Base-by-base conservation (phyloP, 495 filamentous ascomycete genomes). In the Penicillium lividum region DNA sequence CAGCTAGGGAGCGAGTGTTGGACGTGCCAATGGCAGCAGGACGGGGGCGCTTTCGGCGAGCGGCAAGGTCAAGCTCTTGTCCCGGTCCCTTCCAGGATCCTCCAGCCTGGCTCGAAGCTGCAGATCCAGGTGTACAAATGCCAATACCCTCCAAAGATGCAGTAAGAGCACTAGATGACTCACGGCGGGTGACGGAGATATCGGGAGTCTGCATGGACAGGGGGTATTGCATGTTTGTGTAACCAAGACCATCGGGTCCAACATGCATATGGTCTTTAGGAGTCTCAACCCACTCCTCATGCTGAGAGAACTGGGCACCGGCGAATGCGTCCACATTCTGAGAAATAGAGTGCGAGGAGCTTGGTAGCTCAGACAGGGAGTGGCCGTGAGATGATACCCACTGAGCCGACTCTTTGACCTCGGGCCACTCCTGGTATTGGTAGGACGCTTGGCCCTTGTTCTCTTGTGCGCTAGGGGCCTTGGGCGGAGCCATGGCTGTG, bases 1-100 rank as follows among this genome's bases (percentile, higher is more conserved):
- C 73, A 15, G 68, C 67, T 50, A 77, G 73, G 42, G 73, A 73
- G 28, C 56, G 70, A 65, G 66, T 72, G 48, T 30, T 62, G 11
- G 77, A 77, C 38, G 77, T 77, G 30, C 76, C 78, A 56, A 84
- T 78, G 30, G 80, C 77, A 57, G 82, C 79, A 47, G 82, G 82
- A 51, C 81, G 68, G 4, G 78, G 80, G 16, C 82, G 74, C 59
- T 82, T 84, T 58, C 81, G 74, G 40, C 80, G 73, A 9, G 82
- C 80, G 27, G 82, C 82, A 50, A 84, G 66, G 52, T 84, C 80
- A 53, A 80, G 68, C 54, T 80, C 73, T 63, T 80, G 74, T 56
- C 72, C 68, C 54, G 74, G 47, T 47, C 75, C 75, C 45, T 76
- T 75, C 75, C 69, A 77, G 22, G 70, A 67, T 16, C 62, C 51